Evolutionary conservation across 1,139 yeast genomes (phyloP), one percentile per base, ranked within the genome.

Genomic region (Yamadazyma blattariae): DNA sequence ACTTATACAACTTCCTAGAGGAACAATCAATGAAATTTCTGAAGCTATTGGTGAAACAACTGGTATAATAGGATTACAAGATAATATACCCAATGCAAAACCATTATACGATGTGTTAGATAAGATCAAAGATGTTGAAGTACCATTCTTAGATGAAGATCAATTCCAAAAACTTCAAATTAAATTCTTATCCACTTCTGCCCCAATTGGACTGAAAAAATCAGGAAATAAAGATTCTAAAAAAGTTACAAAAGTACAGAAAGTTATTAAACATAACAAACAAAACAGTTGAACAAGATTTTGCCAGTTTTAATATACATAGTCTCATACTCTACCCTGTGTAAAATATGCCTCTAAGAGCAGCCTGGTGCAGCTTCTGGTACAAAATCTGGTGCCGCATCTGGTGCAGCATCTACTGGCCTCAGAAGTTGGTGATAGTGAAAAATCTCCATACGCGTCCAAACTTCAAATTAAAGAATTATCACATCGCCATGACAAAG

Each of bases 1-100:
- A 45, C 56, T 80, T 27, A 59, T 80, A 0, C 78, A 74, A 40
- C 59, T 80, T 12, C 83, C 85, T 1, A 62, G 63, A 42, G 74
- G 75, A 1, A 58, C 77, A 3, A 58, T 64, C 51, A 48, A 46
- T 2, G 50, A 50, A 36, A 46, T 79, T 2, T 65, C 74, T 13
- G 41, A 51, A 11, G 55, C 57, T 1, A 46, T 73, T 13, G 27
- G 25, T 11, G 61, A 55, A 33, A 41, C 52, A 24, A 50, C 47
- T 23, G 52, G 57, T 31, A 50, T 51, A 2, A 21, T 70, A 10
- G 71, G 67, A 0, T 24, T 70, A 5, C 44, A 51, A 12, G 40
- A 29, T 1, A 51, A 42, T 2, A 36, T 59, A 10, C 35, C 37
- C 0, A 61, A 56, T 10, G 65, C 69, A 0, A 36, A 41, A 15